Evolutionary conservation across 176 grass and related monocot species (phyloP), one percentile per base, ranked within the genome.

Genomic region (Musa acuminata): DNA sequence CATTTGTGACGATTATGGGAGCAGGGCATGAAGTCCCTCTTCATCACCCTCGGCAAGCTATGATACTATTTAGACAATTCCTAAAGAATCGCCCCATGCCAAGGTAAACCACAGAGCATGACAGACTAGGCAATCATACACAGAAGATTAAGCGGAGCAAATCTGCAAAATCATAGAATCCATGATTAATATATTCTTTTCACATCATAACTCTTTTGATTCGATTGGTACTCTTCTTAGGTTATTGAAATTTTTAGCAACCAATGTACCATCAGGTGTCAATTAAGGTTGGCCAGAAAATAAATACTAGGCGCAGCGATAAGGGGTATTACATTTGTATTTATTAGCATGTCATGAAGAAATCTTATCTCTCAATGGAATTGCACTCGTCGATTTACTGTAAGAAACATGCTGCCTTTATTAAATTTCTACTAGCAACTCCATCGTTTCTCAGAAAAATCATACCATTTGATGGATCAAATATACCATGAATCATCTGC

Each of bases 1-100:
- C 88, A 11, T 86, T 94, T 21, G 86, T 94, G 12, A 99, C 90
- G 2, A 43, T 98, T 64, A 75, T 84, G 29, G 95, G 95, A 62
- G 80, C 84, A 20, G 84, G 85, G 9, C 85, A 87, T 21, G 85
- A 87, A 60, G 85, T 87, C 76, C 85, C 85, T 48, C 57, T 87
- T 19, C 85, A 80, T 72, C 80, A 67, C 51, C 85, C 85, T 16
- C 77, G 72, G 35, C 72, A 82, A 62, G 81, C 81, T 58, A 55
- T 87, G 13, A 80, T 77, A 43, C 72, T 87, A 0, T 87, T 87
- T 53, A 76, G 75, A 29, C 66, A 83, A 73, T 87, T 83, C 85
- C 72, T 87, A 35, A 62, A 74, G 14, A 67, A 74, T 43, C 76
- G 53, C 11, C 77, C 81, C 11, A 71, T 87, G 66, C 72, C 85